These are phyloP conservation scores for Diatrype stigma DNA, from an alignment of 2,329 filamentous ascomycete genomes.

Conservation along the genomic window DNA sequence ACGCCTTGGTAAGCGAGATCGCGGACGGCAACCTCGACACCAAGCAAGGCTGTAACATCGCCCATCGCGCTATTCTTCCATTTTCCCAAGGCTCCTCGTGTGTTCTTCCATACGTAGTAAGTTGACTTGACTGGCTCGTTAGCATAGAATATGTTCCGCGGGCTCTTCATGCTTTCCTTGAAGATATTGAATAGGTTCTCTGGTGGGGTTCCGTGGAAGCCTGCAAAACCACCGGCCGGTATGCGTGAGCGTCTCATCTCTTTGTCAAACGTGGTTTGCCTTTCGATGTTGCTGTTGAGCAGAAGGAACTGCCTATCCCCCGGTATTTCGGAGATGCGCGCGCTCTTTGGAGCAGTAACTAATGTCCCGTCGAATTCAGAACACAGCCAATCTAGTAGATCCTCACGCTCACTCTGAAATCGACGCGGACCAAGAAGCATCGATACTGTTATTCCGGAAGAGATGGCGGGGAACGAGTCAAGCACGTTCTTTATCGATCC, in stretches of 20 bases:
- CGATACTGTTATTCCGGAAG: background rate
- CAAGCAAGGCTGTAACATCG: background rate
- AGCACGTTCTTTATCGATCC: background rate
- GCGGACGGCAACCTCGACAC: background rate
- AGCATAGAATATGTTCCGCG: background rate
- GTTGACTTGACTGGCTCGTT: background rate
- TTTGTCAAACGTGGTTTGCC: background rate
- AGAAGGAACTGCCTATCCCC: background rate
- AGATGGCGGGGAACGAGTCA: background rate
- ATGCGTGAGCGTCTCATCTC: background rate
- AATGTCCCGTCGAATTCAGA: background rate
- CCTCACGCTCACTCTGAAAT: background rate
- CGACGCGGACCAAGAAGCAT: background rate
- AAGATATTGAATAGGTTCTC: background rate
- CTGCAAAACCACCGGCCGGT: background rate
- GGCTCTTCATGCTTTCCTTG: background rate
- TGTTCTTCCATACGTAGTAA: background rate
- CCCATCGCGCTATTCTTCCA: background rate
- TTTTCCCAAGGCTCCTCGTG: background rate
- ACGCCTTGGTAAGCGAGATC: background rate
- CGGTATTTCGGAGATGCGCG: background rate
- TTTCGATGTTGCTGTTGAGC: background rate
- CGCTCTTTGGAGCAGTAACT: background rate
- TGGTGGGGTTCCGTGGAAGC: background rate
- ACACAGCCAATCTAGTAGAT: background rate